A percentile compares a stretch with the other conserved stretches of the same genome.
These are phyloP conservation scores for Candida golubevii DNA, from an alignment of 805 yeast species.

Conservation along the genomic window DNA sequence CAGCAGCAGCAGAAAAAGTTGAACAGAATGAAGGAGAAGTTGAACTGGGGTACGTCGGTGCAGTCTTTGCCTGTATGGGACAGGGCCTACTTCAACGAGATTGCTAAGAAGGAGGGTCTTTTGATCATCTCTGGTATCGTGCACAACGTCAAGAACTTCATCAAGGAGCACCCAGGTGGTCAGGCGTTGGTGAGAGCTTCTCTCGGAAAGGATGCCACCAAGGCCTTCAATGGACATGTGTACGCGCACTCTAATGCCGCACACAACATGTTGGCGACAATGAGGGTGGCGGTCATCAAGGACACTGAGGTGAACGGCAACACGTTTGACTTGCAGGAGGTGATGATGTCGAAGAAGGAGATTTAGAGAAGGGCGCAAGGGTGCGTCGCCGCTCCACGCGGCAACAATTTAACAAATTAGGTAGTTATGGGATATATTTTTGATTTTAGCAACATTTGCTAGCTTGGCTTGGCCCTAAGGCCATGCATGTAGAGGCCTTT, in stretches of 20 bases:
- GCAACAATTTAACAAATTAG: not conserved
- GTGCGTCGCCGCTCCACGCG: not conserved
- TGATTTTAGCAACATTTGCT: too few relatives aligned
- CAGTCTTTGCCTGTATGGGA: conserved; percentile 72
- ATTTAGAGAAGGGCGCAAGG: conserved; percentile 3
- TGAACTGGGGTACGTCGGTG: conserved; percentile 75
- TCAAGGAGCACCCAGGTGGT: conserved; percentile 84
- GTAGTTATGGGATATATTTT: conserved; percentile 5
- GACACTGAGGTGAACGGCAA: conserved; percentile 57
- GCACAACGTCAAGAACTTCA: conserved; percentile 66
- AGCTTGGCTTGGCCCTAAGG: too few relatives aligned
- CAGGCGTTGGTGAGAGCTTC: conserved; percentile 66
- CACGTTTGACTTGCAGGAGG: conserved; percentile 50
- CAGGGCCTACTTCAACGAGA: conserved; percentile 51
- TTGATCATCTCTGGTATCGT: conserved; percentile 75
- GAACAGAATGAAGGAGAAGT: conserved; percentile 53
- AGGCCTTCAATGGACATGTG: conserved; percentile 83
- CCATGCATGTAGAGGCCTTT: too few relatives aligned
- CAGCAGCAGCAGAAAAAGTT: conserved; percentile 83
- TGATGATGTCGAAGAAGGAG: conserved; percentile 37
- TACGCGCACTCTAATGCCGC: conserved; percentile 85
- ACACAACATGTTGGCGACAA: conserved; percentile 71
- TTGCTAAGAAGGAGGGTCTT: conserved; percentile 52
- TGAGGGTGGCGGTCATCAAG: conserved; percentile 77
- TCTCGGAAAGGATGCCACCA: conserved; percentile 76